These are phyloP conservation scores for Calendula officinalis DNA, from an alignment of 129 eudicot species.

Conservation along the genomic window DNA sequence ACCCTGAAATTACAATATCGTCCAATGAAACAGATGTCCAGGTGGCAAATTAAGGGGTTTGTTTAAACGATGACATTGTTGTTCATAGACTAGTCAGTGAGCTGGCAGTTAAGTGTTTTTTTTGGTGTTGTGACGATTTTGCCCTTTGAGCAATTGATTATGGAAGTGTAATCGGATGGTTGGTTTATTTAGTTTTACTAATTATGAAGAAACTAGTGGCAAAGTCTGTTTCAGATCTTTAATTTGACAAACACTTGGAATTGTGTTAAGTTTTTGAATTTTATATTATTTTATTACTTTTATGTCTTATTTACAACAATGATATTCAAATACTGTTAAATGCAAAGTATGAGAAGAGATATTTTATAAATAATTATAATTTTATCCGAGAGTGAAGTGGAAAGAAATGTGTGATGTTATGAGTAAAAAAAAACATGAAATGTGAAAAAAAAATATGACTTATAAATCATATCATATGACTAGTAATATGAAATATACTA, in stretches of 20 bases:
- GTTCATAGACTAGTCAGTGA: conserved; percentile 44
- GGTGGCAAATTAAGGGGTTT: conserved; percentile 24
- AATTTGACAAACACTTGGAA: conserved; percentile 27
- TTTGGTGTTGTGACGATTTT: conserved; percentile 31
- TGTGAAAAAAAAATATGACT: too few relatives aligned
- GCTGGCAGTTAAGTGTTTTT: conserved; percentile 35
- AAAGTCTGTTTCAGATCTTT: conserved; percentile 27
- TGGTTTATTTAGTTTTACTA: conserved; percentile 31
- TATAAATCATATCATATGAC: too few relatives aligned
- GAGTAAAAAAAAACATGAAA: too few relatives aligned
- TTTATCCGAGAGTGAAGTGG: too few relatives aligned
- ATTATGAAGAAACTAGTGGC: conserved; percentile 32
- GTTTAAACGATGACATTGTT: conserved; percentile 28
- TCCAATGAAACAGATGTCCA: conserved; percentile 30
- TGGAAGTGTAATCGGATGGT: not conserved
- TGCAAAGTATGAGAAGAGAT: too few relatives aligned
- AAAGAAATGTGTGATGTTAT: too few relatives aligned
- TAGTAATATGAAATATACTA: too few relatives aligned
- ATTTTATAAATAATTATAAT: too few relatives aligned
- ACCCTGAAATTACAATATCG: conserved; percentile 19
- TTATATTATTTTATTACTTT: too few relatives aligned
- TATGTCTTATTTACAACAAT: too few relatives aligned
- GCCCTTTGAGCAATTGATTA: conserved; percentile 26
- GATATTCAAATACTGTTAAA: too few relatives aligned
- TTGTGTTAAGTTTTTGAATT: conserved; percentile 23